Evolutionary conservation across 768 basidiomycete genomes (phyloP).

Genomic region (Leccinum sublutescens): DNA sequence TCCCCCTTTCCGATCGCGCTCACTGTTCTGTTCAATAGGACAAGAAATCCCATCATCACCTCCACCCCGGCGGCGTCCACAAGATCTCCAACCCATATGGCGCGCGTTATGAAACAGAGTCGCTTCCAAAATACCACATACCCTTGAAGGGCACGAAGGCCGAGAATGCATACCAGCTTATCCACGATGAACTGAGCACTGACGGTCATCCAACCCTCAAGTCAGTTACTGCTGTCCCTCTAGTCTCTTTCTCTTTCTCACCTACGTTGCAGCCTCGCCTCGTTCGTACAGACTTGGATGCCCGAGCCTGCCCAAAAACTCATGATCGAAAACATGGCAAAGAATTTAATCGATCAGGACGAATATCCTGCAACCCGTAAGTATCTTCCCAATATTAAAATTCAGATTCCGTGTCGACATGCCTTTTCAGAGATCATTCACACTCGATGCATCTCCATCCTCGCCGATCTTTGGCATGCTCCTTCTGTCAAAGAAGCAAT

Average conservation of each 20-base stretch:
- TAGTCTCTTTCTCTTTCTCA: background rate
- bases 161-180: conserved; percentile 52
- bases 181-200: conserved; percentile 62
- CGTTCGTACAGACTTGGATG: conserved; percentile 70
- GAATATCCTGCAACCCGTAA: conserved; percentile 62
- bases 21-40: conserved; percentile 37
- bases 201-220: conserved; percentile 59
- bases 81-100: conserved; percentile 49
- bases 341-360: conserved; percentile 69
- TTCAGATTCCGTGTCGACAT: background rate
- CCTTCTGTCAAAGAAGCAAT: conserved; percentile 53
- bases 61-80: conserved; percentile 36
- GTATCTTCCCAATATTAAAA: conserved; percentile 1
- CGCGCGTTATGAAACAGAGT: conserved; percentile 61
- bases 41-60: conserved; percentile 37
- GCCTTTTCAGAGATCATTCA: conserved; percentile 40
- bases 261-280: conserved; percentile 43
- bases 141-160: conserved; percentile 58
- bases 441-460: conserved; percentile 49
- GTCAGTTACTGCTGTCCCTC: conserved; percentile 4
- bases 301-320: conserved; percentile 50
- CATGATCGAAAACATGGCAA: conserved; percentile 62
- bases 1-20: background rate
- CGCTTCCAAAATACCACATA: conserved; percentile 68
- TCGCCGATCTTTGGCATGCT: conserved; percentile 69